A percentile compares a stretch with the other conserved stretches of the same genome.
Conservation (phyloP, 2,329 filamentous ascomycete species). For the Fusarium verrucosum region DNA sequence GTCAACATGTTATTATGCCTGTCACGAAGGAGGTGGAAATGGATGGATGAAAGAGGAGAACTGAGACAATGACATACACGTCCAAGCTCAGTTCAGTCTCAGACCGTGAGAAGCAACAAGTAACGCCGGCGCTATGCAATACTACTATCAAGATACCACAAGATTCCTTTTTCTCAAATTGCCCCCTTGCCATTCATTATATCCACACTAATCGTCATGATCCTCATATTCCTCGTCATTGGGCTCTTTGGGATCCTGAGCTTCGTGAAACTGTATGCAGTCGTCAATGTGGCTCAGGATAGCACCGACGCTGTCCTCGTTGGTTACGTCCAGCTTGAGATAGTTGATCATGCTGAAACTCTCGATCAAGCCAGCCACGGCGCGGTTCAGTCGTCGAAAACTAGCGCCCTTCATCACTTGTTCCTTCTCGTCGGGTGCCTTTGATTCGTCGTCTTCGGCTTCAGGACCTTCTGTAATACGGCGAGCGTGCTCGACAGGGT, state of each 20-base stretch:
- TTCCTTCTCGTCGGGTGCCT: conserved; percentile 71
- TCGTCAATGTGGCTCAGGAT: conserved; percentile 94
- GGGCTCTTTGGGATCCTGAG: conserved; percentile 88
- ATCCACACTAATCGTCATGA: conserved; percentile 41
- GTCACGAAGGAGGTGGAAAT: conserved; percentile 32
- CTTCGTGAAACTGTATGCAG: conserved; percentile 91
- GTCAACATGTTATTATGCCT: neutral
- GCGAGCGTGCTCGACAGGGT: conserved; percentile 64
- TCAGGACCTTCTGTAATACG: conserved; percentile 52
- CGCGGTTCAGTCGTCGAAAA: conserved; percentile 84
- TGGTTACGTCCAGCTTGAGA: conserved; percentile 85
- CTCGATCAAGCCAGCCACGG: conserved; percentile 91
- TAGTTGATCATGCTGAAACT: conserved; percentile 99
- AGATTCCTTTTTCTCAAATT: conserved; percentile 19
- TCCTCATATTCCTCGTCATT: conserved; percentile 63
- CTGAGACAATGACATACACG: conserved; percentile 11
- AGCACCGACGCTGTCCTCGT: conserved; percentile 88
- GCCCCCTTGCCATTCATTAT: conserved; percentile 6
- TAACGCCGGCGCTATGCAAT: conserved; percentile 48
- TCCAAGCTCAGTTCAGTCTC: conserved; percentile 31
- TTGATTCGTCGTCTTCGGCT: conserved; percentile 61
- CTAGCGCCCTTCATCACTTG: conserved; percentile 82
- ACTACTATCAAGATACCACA: conserved; percentile 36
- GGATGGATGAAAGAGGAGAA: neutral
- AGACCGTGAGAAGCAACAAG: conserved; percentile 34